These are phyloP conservation scores for Gorgonomyces haynaldii DNA, from an alignment of 192 early-diverging fungal species.

Conservation along the genomic window DNA sequence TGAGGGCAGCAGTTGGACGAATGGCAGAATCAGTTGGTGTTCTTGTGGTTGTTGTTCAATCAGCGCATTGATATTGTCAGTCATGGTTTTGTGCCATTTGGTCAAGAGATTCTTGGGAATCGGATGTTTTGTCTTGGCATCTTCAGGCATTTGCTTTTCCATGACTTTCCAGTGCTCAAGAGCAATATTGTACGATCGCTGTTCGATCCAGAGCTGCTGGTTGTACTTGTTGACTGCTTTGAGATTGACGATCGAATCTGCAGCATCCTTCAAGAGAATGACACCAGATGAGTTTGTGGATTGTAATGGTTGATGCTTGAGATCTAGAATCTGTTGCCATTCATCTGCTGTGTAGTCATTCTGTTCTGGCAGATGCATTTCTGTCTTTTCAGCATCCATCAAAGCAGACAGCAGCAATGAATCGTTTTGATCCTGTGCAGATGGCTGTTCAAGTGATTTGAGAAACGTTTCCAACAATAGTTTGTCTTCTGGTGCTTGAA, in stretches of 20 bases:
- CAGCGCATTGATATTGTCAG: constrained; percentile 36
- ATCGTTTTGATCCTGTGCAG: neutral
- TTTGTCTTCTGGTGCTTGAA: neutral
- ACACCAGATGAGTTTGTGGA: constrained; percentile 62
- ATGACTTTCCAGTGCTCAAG: constrained; percentile 50
- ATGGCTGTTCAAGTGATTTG: neutral
- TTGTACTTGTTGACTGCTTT: constrained; percentile 47
- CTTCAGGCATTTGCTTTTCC: constrained; percentile 35
- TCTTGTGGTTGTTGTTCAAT: constrained; percentile 27
- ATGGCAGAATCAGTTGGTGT: constrained; percentile 45
- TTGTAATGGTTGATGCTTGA: constrained; percentile 11
- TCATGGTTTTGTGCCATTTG: constrained; percentile 63
- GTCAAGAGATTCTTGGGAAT: constrained; percentile 36
- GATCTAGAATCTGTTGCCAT: no score
- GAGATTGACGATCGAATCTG: constrained; percentile 31
- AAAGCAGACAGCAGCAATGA: constrained; percentile 19
- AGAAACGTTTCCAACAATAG: neutral
- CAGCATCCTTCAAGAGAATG: constrained; percentile 54
- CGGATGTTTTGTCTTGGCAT: constrained; percentile 36
- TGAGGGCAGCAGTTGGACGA: constrained; percentile 50
- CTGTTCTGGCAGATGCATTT: neutral
- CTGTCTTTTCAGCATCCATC: constrained; percentile 6
- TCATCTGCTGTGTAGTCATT: constrained; percentile 3
- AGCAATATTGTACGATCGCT: constrained; percentile 65
- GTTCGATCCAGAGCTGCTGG: constrained; percentile 70